These are phyloP conservation scores for Saccharomycopsis sp. DNA, from an alignment of 805 yeast genomes.

Conservation along the genomic window DNA sequence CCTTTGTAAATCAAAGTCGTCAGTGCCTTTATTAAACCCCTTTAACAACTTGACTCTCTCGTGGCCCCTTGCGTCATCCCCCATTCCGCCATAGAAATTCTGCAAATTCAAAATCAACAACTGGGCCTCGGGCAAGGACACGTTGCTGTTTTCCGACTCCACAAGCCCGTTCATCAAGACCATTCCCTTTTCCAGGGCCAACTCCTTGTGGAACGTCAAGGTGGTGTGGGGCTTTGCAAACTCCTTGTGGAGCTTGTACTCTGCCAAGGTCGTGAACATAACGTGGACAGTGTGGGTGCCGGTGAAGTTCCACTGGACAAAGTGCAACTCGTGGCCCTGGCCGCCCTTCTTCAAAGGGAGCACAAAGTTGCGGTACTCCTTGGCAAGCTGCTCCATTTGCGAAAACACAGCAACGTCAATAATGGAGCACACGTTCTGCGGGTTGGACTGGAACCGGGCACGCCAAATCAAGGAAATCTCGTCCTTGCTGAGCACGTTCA, in stretches of 20 bases:
- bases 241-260: constrained; percentile 82
- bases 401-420: constrained; percentile 46
- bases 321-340: constrained; percentile 70
- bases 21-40: constrained; percentile 62
- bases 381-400: constrained; percentile 51
- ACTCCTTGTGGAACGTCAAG: constrained; percentile 75
- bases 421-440: constrained; percentile 55
- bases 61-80: constrained; percentile 33
- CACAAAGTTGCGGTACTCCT: constrained; percentile 73
- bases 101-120: constrained; percentile 66
- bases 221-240: constrained; percentile 95
- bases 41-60: constrained; percentile 50
- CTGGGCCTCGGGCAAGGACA: constrained; percentile 70
- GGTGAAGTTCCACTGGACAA: constrained; percentile 87
- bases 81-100: constrained; percentile 71
- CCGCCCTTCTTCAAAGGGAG: constrained; percentile 72
- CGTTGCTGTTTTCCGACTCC: constrained; percentile 52
- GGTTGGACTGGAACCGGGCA: constrained; percentile 63
- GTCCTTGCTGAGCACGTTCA: constrained; percentile 42
- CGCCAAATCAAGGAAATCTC: constrained; percentile 84
- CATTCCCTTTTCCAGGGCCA: constrained; percentile 46
- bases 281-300: constrained; percentile 81
- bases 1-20: constrained; percentile 54
- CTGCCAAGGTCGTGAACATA: constrained; percentile 83
- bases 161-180: constrained; percentile 83